phyloP scores from a whole-genome alignment of 192 early-diverging fungal genomes.

The Coemansia sp. region DNA sequence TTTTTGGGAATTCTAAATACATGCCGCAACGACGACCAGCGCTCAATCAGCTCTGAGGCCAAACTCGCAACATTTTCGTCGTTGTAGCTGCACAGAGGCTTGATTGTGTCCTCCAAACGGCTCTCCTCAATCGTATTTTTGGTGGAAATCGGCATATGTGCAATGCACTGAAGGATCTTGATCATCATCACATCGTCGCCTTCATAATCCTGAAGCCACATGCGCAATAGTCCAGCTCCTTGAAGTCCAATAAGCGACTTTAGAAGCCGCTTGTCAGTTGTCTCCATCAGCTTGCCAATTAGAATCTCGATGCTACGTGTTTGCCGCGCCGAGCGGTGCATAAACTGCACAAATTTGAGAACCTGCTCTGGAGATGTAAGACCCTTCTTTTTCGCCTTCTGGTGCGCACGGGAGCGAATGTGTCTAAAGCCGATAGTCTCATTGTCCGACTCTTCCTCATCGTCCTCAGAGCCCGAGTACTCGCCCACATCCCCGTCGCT shows the following conservation, averaged over 20 bases:
- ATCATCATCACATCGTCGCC: conserved; percentile 62
- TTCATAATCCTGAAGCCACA: conserved; percentile 64
- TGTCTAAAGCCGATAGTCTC: conserved; percentile 28
- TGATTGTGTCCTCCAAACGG: conserved; percentile 69
- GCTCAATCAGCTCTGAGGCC: conserved; percentile 33
- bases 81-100: conserved; percentile 36
- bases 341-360: conserved; percentile 70
- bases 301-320: conserved; percentile 58
- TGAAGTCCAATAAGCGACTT: conserved; percentile 62
- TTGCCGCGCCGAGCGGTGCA: conserved; percentile 64
- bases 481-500: conserved; percentile 42
- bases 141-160: conserved; percentile 75
- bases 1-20: conserved; percentile 55
- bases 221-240: conserved; percentile 37
- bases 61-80: conserved; percentile 45
- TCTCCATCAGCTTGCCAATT: conserved; percentile 65
- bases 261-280: conserved; percentile 60
- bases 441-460: conserved; percentile 20
- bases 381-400: conserved; percentile 38
- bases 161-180: conserved; percentile 67
- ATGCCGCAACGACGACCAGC: conserved; percentile 38
- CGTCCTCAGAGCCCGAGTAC: conserved; percentile 24
- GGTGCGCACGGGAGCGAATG: conserved; percentile 34
- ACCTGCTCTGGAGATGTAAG: conserved; percentile 73
- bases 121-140: conserved; percentile 79